These are phyloP conservation scores for Paecilomyces dactylethromorphus DNA, from an alignment of 2,329 filamentous ascomycete genomes.

Conservation along the genomic window DNA sequence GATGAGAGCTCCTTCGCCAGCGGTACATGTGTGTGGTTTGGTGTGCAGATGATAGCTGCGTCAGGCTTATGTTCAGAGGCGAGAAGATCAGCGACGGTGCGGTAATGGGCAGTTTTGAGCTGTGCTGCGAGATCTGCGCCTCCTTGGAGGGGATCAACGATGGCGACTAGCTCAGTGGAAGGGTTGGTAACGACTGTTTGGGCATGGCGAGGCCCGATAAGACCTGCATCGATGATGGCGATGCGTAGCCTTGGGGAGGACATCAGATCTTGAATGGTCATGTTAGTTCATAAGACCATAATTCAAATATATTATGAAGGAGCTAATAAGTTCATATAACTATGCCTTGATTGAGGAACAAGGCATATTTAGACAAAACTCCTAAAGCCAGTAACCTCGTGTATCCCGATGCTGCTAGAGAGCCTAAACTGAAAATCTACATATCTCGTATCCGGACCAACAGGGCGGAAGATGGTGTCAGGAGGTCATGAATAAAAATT, in stretches of 20 bases:
- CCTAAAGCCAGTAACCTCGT: no score
- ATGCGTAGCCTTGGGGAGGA: neutral
- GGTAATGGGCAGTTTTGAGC: constrained; percentile 34
- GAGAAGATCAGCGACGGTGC: constrained; percentile 40
- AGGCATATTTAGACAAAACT: no score
- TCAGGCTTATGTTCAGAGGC: constrained; percentile 34
- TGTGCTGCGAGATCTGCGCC: constrained; percentile 27
- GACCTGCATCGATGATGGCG: constrained; percentile 40
- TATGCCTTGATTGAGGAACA: no score
- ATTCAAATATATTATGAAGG: no score
- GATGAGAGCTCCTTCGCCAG: constrained; percentile 44
- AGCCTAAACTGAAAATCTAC: no score
- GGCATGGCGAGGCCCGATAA: constrained; percentile 47
- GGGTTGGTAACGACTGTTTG: constrained; percentile 35
- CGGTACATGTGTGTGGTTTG: constrained; percentile 52
- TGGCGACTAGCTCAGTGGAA: constrained; percentile 33
- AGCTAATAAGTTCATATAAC: no score
- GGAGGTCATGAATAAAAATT: no score
- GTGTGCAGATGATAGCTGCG: constrained; percentile 54
- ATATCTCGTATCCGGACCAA: no score
- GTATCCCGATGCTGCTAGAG: no score
- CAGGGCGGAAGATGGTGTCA: no score
- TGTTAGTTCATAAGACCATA: no score
- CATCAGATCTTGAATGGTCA: no score
- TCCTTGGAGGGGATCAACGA: constrained; percentile 42